Conservation (phyloP, 106 monocot genomes). For the Posidonia australis region DNA sequence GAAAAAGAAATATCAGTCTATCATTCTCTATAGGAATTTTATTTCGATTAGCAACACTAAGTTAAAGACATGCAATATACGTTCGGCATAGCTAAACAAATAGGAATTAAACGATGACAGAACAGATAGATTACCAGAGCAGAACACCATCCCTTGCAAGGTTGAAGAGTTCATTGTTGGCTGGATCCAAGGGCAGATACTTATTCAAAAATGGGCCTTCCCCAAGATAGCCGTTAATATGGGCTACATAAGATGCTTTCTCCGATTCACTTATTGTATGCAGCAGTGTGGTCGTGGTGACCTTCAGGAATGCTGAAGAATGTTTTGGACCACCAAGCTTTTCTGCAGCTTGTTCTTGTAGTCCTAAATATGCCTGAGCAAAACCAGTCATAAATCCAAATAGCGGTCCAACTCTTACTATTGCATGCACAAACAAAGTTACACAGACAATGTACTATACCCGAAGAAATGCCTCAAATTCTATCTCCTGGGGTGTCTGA, state of each 20-base stretch:
- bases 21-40: too few relatives aligned
- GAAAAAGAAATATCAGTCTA: too few relatives aligned
- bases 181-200: conserved; percentile 60
- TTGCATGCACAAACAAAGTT: too few relatives aligned
- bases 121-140: too few relatives aligned
- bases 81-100: too few relatives aligned
- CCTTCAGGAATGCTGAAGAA: conserved; percentile 57
- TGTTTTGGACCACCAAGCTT: conserved; percentile 45
- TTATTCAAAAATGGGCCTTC: conserved; percentile 70
- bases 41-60: too few relatives aligned
- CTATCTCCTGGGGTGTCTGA: conserved; percentile 45
- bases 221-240: conserved; percentile 55
- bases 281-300: conserved; percentile 54
- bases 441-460: too few relatives aligned
- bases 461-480: conserved; percentile 83
- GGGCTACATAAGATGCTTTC: conserved; percentile 76
- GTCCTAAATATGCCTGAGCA: conserved; percentile 49
- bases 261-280: conserved; percentile 79
- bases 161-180: conserved; percentile 49
- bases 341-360: conserved; percentile 38
- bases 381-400: too few relatives aligned
- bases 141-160: conserved; percentile 72
- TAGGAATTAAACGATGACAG: too few relatives aligned
- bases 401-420: too few relatives aligned
- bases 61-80: too few relatives aligned